phyloP scores from a whole-genome alignment of 805 yeast species.

The Citeromyces matritensis region DNA sequence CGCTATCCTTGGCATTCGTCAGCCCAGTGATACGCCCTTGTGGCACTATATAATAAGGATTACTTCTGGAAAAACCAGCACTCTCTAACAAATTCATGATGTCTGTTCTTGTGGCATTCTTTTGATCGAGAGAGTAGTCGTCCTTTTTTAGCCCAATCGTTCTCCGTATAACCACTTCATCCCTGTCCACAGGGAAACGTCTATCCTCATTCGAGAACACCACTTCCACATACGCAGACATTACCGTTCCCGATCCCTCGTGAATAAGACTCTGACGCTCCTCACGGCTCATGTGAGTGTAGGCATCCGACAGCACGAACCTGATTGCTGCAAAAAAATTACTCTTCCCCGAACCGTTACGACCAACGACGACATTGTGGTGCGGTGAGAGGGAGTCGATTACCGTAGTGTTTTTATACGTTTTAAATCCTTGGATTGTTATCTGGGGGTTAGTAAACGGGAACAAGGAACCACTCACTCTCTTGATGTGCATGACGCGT shows the following conservation, averaged over 20 bases:
- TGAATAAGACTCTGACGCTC: constrained; percentile 80
- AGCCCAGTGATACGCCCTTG: constrained; percentile 85
- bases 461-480: too few species aligned
- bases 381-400: constrained; percentile 67
- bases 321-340: constrained; percentile 92
- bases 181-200: constrained; percentile 54
- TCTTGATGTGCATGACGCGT: too few species aligned
- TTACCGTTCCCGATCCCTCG: constrained; percentile 80
- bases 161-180: constrained; percentile 64
- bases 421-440: constrained; percentile 82
- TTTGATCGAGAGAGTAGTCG: constrained; percentile 75
- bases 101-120: constrained; percentile 66
- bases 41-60: constrained; percentile 93
- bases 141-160: constrained; percentile 91
- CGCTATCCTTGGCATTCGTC: constrained; percentile 80
- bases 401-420: constrained; percentile 73
- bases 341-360: constrained; percentile 95
- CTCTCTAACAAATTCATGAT: constrained; percentile 71
- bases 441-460: constrained; percentile 19
- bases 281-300: constrained; percentile 69
- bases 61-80: constrained; percentile 83
- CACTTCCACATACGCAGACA: constrained; percentile 89
- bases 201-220: constrained; percentile 70
- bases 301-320: constrained; percentile 83
- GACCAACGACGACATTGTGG: constrained; percentile 78